A percentile compares a stretch with the other conserved stretches of the same genome.
Conservation (phyloP, 2,329 filamentous ascomycete species). For the Harringtonia lauricola region DNA sequence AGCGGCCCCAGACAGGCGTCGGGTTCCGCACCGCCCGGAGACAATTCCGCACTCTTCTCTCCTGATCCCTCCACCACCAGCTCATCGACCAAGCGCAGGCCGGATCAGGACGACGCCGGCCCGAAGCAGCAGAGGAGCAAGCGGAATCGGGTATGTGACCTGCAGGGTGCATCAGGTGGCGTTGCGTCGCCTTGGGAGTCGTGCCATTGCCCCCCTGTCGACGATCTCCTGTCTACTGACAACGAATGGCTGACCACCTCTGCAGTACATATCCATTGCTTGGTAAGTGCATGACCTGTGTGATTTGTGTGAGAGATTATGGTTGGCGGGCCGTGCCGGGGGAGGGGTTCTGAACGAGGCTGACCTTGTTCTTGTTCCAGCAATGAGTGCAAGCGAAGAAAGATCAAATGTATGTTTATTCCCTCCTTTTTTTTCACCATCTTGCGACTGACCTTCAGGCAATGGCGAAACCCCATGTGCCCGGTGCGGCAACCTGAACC, state of each 20-base stretch:
- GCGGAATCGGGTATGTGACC: conserved; percentile 44
- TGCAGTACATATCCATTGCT: conserved; percentile 49
- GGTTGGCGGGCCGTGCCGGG: too few relatives aligned
- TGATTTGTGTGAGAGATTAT: too few relatives aligned
- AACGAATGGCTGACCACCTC: too few relatives aligned
- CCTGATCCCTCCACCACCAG: conserved; percentile 2
- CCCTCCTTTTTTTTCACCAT: conserved; percentile 12
- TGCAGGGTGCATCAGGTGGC: too few relatives aligned
- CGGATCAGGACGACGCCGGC: conserved; percentile 27
- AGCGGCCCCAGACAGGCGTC: conserved; percentile 13
- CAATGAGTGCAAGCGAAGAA: conserved; percentile 33
- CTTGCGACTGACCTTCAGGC: conserved; percentile 12
- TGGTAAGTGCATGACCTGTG: conserved; percentile 40
- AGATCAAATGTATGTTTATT: conserved; percentile 23
- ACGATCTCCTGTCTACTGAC: too few relatives aligned
- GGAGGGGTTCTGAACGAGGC: not conserved
- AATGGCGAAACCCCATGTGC: conserved; percentile 59
- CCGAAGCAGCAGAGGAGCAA: conserved; percentile 47
- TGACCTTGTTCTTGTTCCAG: conserved; percentile 24
- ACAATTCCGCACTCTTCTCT: conserved; percentile 32
- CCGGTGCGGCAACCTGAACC: conserved; percentile 56
- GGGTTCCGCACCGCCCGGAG: conserved; percentile 27
- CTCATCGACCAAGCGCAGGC: conserved; percentile 21
- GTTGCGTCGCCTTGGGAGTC: too few relatives aligned
- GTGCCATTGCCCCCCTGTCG: too few relatives aligned